phyloP scores from a whole-genome alignment of 139 green algal genomes.

The Asterochloris sp. region DNA sequence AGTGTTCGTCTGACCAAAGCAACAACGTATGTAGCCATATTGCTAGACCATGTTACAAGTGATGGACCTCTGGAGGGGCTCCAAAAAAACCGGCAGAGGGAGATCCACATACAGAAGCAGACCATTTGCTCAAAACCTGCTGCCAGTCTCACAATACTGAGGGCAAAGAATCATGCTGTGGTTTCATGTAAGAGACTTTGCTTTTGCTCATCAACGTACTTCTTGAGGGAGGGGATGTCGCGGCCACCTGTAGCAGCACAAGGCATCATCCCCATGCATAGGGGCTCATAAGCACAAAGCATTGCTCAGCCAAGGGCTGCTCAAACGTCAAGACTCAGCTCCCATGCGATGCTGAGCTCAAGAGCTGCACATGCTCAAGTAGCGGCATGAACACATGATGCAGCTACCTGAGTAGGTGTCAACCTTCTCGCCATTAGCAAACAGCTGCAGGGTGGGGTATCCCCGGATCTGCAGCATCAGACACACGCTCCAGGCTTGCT shows the following conservation, averaged over 20 bases:
- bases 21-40: no score
- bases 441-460: constrained; percentile 8
- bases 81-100: no score
- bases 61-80: no score
- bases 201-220: neutral
- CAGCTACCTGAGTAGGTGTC: constrained; percentile 11
- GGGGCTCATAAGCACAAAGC: neutral
- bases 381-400: no score
- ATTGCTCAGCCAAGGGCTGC: neutral
- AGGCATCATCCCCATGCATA: neutral
- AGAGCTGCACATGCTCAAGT: neutral
- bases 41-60: no score
- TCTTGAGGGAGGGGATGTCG: neutral
- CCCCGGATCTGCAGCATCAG: constrained; percentile 7
- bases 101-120: no score
- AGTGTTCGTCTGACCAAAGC: no score
- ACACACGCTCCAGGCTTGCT: neutral
- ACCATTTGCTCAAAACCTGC: no score
- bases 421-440: constrained; percentile 3
- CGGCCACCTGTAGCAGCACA: neutral
- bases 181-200: constrained; percentile 5
- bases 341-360: neutral
- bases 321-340: no score
- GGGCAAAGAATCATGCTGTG: neutral
- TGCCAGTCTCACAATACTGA: no score